Base-by-base conservation (phyloP, 768 basidiomycete genomes). In the Lactarius hatsudake region DNA sequence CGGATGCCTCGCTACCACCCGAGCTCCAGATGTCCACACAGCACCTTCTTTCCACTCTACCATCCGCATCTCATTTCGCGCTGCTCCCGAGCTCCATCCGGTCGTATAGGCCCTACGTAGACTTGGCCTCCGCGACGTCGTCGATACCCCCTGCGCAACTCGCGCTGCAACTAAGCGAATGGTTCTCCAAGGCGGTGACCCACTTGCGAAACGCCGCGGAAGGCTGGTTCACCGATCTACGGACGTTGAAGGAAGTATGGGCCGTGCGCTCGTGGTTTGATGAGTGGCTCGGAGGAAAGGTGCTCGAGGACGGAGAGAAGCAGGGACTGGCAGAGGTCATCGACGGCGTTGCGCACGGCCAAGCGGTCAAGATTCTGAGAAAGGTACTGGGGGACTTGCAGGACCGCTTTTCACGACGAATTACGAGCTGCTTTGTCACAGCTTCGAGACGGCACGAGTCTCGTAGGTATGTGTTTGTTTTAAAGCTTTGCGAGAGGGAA, bases 21-120 rank as follows among this genome's bases (percentile, higher is more conserved):
- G 87, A 85, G 69, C 81, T 88, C 9, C 80, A 80, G 53, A 77
- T 95, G 48, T 87, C 87, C 6, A 92, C 93, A 0, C 83, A 87
- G 55, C 76, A 81, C 1, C 78, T 96, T 32, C 81, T 98, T 23
- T 79, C 82, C 30, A 82, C 82, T 10, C 82, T 96, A 28, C 94
- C 94, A 0, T 94, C 95, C 0, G 90, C 93, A 0, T 86, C 90
- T 30, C 91, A 94, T 69, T 86, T 95, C 68, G 83, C 87, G 18
- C 82, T 93, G 62, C 83, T 98, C 0, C 93, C 94, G 0, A 73
- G 80, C 1, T 83, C 80, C 66, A 83, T 98, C 67, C 84, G 83
- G 70, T 82, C 84, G 5, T 97, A 95, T 76, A 91, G 88, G 72
- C 95, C 95, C 10, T 96, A 92, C 75, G 84, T 96, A 67, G 89